Evolutionary conservation across 257 asterid species (phyloP).

Genomic region (Handroanthus guayacan): DNA sequence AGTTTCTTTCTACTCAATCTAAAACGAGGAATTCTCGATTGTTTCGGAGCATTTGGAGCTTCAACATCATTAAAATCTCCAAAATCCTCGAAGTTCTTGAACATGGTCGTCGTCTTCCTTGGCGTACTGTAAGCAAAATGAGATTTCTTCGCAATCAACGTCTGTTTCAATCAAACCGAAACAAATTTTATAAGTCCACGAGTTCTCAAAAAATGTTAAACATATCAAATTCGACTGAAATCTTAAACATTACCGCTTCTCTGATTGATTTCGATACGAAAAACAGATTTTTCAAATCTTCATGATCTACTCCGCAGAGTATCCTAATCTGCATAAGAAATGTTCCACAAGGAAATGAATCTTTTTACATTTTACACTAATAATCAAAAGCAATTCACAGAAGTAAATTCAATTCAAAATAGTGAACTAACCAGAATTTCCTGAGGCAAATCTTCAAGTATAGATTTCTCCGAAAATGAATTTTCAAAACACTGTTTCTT

Average conservation of each 20-base stretch:
- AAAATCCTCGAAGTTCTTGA: conserved; percentile 33
- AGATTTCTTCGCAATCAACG: conserved; percentile 61
- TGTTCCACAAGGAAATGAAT: too few species aligned
- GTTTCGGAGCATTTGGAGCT: conserved; percentile 77
- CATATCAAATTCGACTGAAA: not conserved
- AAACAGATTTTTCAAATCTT: conserved; percentile 72
- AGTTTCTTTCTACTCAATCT: conserved; percentile 54
- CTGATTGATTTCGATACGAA: conserved; percentile 61
- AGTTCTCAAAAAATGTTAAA: not conserved
- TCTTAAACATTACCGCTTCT: conserved; percentile 54
- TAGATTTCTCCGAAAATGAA: conserved; percentile 36
- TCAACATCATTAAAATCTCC: conserved; percentile 44
- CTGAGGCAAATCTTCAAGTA: conserved; percentile 50
- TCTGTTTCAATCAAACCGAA: conserved; percentile 46
- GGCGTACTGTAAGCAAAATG: conserved; percentile 81
- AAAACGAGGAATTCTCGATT: conserved; percentile 49
- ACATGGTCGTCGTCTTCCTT: conserved; percentile 46
- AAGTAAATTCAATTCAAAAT: not conserved
- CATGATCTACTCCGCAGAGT: conserved; percentile 84
- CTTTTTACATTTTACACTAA: too few species aligned
- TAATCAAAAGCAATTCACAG: not conserved
- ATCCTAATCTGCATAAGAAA: conserved; percentile 58
- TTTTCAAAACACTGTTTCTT: conserved; percentile 53
- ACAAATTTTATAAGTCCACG: too few species aligned
- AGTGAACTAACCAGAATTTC: conserved; percentile 44